Evolutionary conservation across 2,329 filamentous ascomycete species (phyloP).

Genomic region (Bipolaris zeicola): DNA sequence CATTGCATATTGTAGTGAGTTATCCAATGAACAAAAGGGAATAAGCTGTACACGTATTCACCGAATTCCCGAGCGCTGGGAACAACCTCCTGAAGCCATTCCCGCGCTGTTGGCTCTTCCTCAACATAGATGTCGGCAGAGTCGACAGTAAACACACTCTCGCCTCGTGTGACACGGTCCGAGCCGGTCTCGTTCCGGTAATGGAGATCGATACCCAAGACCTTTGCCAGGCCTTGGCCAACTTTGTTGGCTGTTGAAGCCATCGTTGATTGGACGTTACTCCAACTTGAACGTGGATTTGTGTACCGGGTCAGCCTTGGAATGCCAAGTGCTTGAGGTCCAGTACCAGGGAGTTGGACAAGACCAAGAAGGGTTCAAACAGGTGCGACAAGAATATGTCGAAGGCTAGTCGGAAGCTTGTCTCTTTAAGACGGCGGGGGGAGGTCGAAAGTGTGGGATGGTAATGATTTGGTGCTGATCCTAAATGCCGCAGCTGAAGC

Average conservation of each 20-base stretch:
- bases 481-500: not conserved
- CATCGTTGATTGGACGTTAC: constrained; percentile 22
- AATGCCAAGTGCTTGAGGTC: constrained; percentile 20
- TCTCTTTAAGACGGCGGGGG: constrained; percentile 25
- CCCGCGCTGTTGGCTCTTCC: constrained; percentile 72
- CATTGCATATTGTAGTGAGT: constrained; percentile 85
- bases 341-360: constrained; percentile 18
- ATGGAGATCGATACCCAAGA: constrained; percentile 80
- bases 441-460: constrained; percentile 13
- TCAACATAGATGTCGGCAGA: constrained; percentile 82
- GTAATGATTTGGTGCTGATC: constrained; percentile 12
- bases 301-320: constrained; percentile 16
- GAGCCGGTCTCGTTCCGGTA: constrained; percentile 64
- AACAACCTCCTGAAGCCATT: constrained; percentile 70
- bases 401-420: constrained; percentile 32
- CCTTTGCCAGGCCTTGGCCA: constrained; percentile 76
- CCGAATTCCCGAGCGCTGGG: constrained; percentile 63
- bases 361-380: constrained; percentile 34
- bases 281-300: constrained; percentile 5
- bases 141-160: constrained; percentile 76
- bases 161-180: constrained; percentile 73
- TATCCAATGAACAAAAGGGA: constrained; percentile 93
- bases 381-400: constrained; percentile 29
- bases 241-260: constrained; percentile 58
- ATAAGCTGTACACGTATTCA: constrained; percentile 72